Percentiles rank a stretch among this genome's conserved stretches.
Evolutionary conservation across 805 yeast species (phyloP).

Genomic region (Blastobotrys parvus): DNA sequence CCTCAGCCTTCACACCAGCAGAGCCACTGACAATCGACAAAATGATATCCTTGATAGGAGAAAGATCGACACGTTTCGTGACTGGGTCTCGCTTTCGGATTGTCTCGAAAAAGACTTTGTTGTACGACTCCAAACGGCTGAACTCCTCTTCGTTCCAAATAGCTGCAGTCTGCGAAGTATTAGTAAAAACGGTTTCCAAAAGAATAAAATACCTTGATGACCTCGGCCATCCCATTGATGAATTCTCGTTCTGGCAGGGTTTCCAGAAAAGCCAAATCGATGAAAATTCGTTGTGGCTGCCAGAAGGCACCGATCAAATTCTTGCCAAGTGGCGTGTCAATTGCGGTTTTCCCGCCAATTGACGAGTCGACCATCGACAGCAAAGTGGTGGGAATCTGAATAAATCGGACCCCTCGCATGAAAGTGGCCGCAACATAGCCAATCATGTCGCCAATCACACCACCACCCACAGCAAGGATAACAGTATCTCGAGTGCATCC

Average conservation of each 20-base stretch:
- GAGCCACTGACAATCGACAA: conserved; percentile 77
- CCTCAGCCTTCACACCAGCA: conserved; percentile 84
- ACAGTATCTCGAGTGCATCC: conserved; percentile 97
- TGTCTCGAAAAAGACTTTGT: conserved; percentile 59
- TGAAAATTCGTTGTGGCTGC: conserved; percentile 87
- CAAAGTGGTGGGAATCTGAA: conserved; percentile 89
- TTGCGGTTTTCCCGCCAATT: conserved; percentile 97
- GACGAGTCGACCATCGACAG: conserved; percentile 97
- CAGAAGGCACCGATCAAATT: conserved; percentile 95
- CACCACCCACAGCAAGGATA: conserved; percentile 93
- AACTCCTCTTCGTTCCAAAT: conserved; percentile 93
- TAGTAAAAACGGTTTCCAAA: not conserved
- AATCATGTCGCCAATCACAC: conserved; percentile 98
- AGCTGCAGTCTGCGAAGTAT: conserved; percentile 61
- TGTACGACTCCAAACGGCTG: conserved; percentile 69
- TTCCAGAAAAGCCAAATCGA: conserved; percentile 77
- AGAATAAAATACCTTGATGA: conserved; percentile 45
- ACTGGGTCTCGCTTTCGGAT: conserved; percentile 41
- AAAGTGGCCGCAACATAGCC: conserved; percentile 99
- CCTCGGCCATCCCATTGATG: conserved; percentile 98
- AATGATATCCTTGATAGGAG: conserved; percentile 63
- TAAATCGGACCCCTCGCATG: conserved; percentile 94
- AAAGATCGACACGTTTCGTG: conserved; percentile 50
- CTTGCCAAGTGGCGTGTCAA: conserved; percentile 93
- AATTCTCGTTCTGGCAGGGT: conserved; percentile 90